These are phyloP conservation scores for Phytopythium chamaehyphon DNA, from an alignment of 352 stramenopile genomes.

Conservation along the genomic window DNA sequence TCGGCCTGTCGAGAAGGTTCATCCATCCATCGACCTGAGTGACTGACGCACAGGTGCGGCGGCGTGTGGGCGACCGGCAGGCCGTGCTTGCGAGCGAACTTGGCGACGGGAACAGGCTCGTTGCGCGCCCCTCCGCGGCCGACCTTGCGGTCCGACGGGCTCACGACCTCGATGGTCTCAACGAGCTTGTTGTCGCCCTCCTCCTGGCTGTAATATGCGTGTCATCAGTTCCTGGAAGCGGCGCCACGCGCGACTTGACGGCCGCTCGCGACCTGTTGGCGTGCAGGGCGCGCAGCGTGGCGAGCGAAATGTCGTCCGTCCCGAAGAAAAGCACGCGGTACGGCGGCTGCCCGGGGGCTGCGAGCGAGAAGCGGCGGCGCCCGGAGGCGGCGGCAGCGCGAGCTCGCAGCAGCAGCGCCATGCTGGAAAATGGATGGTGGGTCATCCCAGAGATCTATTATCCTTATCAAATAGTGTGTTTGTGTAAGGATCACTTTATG, in stretches of 20 bases:
- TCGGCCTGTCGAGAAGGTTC: too few species aligned
- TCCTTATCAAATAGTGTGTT: background rate
- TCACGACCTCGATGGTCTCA: slow-evolving; percentile 67
- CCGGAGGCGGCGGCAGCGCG: slow-evolving; percentile 4
- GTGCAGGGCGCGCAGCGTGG: slow-evolving; percentile 66
- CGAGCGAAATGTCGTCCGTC: slow-evolving; percentile 79
- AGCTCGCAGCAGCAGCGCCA: background rate
- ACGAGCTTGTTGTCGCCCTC: slow-evolving; percentile 27
- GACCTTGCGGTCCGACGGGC: slow-evolving; percentile 76
- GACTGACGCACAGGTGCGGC: slow-evolving; percentile 41
- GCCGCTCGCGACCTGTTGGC: slow-evolving; percentile 31
- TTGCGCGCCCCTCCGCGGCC: slow-evolving; percentile 46
- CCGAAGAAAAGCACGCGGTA: slow-evolving; percentile 84
- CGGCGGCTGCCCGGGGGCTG: slow-evolving; percentile 17
- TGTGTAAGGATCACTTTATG: too few species aligned
- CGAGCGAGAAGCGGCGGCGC: slow-evolving; percentile 24
- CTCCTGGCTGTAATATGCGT: slow-evolving; percentile 17
- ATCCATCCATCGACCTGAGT: background rate
- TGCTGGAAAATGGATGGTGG: background rate
- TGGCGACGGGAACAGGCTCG: slow-evolving; percentile 72
- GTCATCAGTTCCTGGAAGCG: background rate
- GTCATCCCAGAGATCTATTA: background rate
- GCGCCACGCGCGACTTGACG: slow-evolving; percentile 14
- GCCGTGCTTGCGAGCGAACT: slow-evolving; percentile 57
- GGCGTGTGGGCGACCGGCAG: slow-evolving; percentile 64